Base-by-base conservation (phyloP, 2,329 filamentous ascomycete genomes). In the Emydomyces testavorans region DNA sequence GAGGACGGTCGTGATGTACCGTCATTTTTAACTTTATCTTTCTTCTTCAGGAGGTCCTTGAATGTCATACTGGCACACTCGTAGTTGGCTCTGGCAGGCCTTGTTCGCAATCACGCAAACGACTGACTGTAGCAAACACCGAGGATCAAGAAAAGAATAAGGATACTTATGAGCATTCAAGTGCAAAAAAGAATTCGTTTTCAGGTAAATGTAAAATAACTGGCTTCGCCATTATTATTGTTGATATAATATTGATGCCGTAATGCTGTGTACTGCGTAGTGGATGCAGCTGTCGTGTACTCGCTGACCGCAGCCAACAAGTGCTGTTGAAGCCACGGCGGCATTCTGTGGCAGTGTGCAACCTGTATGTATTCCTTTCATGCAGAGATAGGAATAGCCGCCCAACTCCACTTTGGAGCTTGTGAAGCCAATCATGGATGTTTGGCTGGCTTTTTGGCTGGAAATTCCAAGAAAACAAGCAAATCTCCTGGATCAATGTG, bases 31-130 rank as follows among this genome's bases (percentile, higher is more conserved):
- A 65, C 62, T 32, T 71, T 76, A 32, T 78, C 75, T 58, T 78
- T 79, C 67, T 79, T 82, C 62, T 76, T 79, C 50, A 83, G 66
- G 23, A 82, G 62, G 56, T 79, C 73, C 60, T 71, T 74, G 52
- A 82, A 65, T 52, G 76, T 70, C 75, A 81, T 82, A n/a, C 49
- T 57, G 54, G 46, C 38, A 41, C n/a, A n/a, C n/a, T n/a, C n/a
- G 28, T 43, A 26, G 37, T 37, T 20, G n/a, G 42, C 15, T 7
- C 13, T 41, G n/a, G n/a, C n/a, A n/a, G n/a, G n/a, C n/a, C n/a
- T n/a, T n/a, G n/a, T n/a, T n/a, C n/a, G n/a, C n/a, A n/a, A n/a
- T n/a, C n/a, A n/a, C n/a, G n/a, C 10, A 31, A 11, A 31, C n/a
- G n/a, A n/a, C 29, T 11, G 29, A 3, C 29, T 8, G 32, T 15